These are phyloP conservation scores for Aspergillus phoenicis DNA, from an alignment of 2,329 filamentous ascomycete species.

Conservation along the genomic window DNA sequence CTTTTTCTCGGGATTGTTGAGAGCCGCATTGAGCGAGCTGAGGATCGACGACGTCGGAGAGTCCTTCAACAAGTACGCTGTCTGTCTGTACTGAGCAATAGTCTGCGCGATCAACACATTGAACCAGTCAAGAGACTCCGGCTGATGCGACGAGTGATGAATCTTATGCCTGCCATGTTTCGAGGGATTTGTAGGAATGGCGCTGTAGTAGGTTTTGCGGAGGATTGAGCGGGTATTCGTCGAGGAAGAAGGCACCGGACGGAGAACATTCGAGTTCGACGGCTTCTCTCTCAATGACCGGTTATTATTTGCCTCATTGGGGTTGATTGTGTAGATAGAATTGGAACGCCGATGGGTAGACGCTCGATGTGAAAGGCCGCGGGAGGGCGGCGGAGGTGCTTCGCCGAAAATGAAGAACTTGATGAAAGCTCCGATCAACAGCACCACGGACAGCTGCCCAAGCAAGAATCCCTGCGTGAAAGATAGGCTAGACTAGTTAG, in stretches of 20 bases:
- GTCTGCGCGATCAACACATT: conserved; percentile 96
- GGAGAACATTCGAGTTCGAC: conserved; percentile 68
- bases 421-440: conserved; percentile 92
- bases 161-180: conserved; percentile 47
- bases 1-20: conserved; percentile 84
- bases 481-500: conserved; percentile 62
- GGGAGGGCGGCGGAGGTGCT: conserved; percentile 78
- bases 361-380: conserved; percentile 72
- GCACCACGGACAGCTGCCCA: conserved; percentile 87
- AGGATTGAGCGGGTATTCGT: conserved; percentile 81
- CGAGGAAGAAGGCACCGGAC: conserved; percentile 73
- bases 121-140: conserved; percentile 97
- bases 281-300: conserved; percentile 50
- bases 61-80: conserved; percentile 83
- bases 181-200: conserved; percentile 44
- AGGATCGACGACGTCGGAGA: conserved; percentile 65
- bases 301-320: conserved; percentile 46
- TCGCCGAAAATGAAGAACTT: conserved; percentile 99
- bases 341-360: conserved; percentile 77
- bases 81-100: conserved; percentile 89
- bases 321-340: conserved; percentile 54
- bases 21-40: conserved; percentile 75
- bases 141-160: conserved; percentile 77
- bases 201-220: conserved; percentile 94
- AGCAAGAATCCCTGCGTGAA: conserved; percentile 94